Percentiles rank a stretch among this genome's conserved stretches.
These are phyloP conservation scores for Coniochaeta hoffmannii DNA, from an alignment of 2,329 filamentous ascomycete genomes.

Conservation along the genomic window DNA sequence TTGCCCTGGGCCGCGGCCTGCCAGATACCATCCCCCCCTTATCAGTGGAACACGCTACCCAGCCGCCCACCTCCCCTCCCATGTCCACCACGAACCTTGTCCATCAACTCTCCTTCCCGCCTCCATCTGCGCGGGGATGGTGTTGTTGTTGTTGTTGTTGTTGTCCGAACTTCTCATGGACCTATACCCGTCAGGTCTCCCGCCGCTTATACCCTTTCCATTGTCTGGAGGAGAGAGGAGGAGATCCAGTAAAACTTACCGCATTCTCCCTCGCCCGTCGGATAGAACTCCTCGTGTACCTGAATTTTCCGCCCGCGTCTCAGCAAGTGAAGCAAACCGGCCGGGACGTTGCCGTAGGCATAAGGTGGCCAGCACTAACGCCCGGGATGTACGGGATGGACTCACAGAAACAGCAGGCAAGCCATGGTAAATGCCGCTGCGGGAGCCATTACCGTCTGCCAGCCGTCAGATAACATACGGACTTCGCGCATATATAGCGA, in stretches of 20 bases:
- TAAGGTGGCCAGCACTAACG: not conserved
- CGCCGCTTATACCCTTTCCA: not conserved
- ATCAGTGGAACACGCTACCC: too few relatives aligned
- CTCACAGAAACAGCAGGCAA: slow-evolving; percentile 5
- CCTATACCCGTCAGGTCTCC: not conserved
- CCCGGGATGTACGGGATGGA: not conserved
- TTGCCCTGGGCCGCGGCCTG: too few relatives aligned
- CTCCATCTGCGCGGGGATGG: not conserved
- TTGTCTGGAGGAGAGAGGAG: not conserved
- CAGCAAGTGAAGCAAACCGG: too few relatives aligned
- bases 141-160: too few relatives aligned
- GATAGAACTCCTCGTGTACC: not conserved
- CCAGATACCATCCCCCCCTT: too few relatives aligned
- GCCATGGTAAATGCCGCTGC: slow-evolving; percentile 5
- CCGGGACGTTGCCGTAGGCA: too few relatives aligned
- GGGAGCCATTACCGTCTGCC: slow-evolving; percentile 4
- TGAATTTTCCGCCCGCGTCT: not conserved
- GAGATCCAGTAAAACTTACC: not conserved
- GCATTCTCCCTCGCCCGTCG: not conserved
- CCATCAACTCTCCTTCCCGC: not conserved
- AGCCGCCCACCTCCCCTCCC: too few relatives aligned
- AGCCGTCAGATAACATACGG: not conserved
- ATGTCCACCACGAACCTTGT: too few relatives aligned
- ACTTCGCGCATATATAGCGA: not conserved
- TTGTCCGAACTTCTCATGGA: not conserved